A percentile compares a stretch with the other conserved stretches of the same genome.
Evolutionary conservation across 2,329 filamentous ascomycete genomes (phyloP).

Genomic region (Balansia obtecta): DNA sequence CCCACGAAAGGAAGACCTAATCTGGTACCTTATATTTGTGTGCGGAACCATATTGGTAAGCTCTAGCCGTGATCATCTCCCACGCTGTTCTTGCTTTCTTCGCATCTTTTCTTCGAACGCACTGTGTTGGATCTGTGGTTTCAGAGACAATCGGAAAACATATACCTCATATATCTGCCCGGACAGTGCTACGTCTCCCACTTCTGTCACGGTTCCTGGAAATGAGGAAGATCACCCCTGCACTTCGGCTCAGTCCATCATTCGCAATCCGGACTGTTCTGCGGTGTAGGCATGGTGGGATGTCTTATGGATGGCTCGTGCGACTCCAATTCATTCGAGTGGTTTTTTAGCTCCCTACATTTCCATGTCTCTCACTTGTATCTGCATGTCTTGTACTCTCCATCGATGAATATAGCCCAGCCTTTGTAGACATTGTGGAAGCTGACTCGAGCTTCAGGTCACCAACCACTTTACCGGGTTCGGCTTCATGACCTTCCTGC

Average conservation of each 20-base stretch:
- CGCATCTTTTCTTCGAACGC: too few relatives aligned
- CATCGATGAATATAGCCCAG: neutral
- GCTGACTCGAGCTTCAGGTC: conserved; percentile 13
- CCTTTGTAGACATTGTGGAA: conserved; percentile 1
- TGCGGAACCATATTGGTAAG: conserved; percentile 66
- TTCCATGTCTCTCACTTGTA: conserved; percentile 7
- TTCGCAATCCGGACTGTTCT: conserved; percentile 54
- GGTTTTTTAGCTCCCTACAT: conserved; percentile 55
- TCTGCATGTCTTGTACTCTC: neutral
- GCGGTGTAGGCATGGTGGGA: conserved; percentile 67
- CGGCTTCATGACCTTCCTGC: conserved; percentile 33
- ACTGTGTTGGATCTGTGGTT: too few relatives aligned
- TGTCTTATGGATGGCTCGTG: conserved; percentile 58
- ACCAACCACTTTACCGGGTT: conserved; percentile 21
- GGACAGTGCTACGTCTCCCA: conserved; percentile 50
- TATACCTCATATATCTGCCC: conserved; percentile 61
- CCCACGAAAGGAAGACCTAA: conserved; percentile 60
- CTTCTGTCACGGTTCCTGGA: conserved; percentile 77
- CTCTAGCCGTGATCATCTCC: conserved; percentile 9
- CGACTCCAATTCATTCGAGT: conserved; percentile 45
- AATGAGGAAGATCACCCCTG: conserved; percentile 70
- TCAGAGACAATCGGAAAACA: conserved; percentile 7
- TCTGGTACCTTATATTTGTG: conserved; percentile 70
- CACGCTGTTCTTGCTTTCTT: too few relatives aligned
- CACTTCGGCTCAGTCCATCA: conserved; percentile 46